These are phyloP conservation scores for Cystofilobasidium macerans DNA, from an alignment of 768 basidiomycete species.

Conservation along the genomic window DNA sequence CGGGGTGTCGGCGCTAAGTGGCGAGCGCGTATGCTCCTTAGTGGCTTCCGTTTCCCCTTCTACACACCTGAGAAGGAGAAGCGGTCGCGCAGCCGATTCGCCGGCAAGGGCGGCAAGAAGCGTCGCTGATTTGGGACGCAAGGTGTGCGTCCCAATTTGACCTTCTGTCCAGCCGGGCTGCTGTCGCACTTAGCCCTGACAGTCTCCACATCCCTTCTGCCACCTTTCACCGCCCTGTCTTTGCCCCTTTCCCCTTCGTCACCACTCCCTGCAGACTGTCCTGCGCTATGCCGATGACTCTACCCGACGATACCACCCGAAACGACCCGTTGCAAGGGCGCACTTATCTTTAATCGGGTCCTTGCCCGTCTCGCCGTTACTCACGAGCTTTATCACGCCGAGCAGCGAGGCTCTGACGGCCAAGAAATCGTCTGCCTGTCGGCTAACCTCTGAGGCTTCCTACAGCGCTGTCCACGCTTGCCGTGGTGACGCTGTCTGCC, in stretches of 20 bases:
- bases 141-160: not conserved
- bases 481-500: not conserved
- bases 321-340: not conserved
- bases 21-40: conserved; percentile 69
- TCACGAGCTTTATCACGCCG: not conserved
- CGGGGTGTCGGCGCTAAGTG: conserved; percentile 82
- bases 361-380: not conserved
- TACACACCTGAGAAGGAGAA: conserved; percentile 35
- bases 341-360: not conserved
- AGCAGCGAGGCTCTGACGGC: too few species aligned
- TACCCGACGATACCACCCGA: too few species aligned
- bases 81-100: not conserved
- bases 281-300: not conserved
- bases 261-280: too few species aligned
- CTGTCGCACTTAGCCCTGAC: too few species aligned
- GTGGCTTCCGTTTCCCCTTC: conserved; percentile 89
- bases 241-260: too few species aligned
- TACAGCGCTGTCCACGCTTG: not conserved
- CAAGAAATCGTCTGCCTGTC: not conserved
- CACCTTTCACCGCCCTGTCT: too few species aligned
- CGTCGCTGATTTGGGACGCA: not conserved
- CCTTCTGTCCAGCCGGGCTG: too few species aligned
- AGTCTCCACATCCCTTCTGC: too few species aligned
- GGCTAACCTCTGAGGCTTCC: not conserved
- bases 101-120: conserved; percentile 16